Base-by-base conservation (phyloP, 2,329 filamentous ascomycete genomes). In the Didymella segeticola region DNA sequence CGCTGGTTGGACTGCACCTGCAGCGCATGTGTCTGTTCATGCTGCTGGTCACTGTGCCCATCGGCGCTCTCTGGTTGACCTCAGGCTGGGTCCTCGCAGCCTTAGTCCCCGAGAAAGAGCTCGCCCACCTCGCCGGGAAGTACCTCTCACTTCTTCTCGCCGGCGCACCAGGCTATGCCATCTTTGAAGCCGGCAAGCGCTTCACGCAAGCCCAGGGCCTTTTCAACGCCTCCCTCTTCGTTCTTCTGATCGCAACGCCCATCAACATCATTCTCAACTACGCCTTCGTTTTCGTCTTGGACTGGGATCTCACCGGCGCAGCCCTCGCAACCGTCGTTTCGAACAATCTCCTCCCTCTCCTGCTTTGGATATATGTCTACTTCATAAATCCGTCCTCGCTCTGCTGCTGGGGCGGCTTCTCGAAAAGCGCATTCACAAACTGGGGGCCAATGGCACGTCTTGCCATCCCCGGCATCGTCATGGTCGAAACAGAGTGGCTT, bases 391-490 rank as follows among this genome's bases (percentile, higher is more conserved):
- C 72, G 5, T 54, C 58, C 0, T 78, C 77, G 5, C 71, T 75
- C 27, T 67, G 75, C 56, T 82, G 80, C 69, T 95, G 90, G 90
- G 88, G 87, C 50, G 90, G 90, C 1, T 88, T 93, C 71, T 86
- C 85, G 4, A 80, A 75, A 61, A 83, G 83, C 23, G 88, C 89
- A 0, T 82, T 91, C 53, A 77, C 79, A 17, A 91, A 93, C 66
- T 95, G 90, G 90, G 81, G 83, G 0, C 88, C 88, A 9, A 96
- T 96, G 93, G 84, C 96, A 61, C 85, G 86, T 39, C 86, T 98
- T n/a, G 91, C 93, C 1, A 78, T 97, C 15, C 93, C 93, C 0
- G 93, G 93, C 4, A 88, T 98, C 74, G 79, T 96, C 58, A 97
- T 97, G 93, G 89, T 97, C 2, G 88, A 96, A 73, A 93, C 93